Evolutionary conservation across 2,329 filamentous ascomycete genomes (phyloP).

Genomic region (Dactylonectria estremocensis): DNA sequence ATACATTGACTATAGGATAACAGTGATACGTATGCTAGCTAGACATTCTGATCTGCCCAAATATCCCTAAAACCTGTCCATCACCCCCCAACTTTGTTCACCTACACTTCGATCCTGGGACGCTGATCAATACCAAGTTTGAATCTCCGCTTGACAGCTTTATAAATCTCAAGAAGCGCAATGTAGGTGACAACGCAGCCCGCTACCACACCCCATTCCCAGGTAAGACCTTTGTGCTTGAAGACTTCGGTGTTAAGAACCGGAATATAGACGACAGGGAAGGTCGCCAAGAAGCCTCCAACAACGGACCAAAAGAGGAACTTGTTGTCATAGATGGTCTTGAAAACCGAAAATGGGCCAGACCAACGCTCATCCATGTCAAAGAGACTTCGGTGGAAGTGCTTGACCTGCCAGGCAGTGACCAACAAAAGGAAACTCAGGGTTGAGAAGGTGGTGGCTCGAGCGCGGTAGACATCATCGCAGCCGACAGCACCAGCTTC

Average conservation of each 20-base stretch:
- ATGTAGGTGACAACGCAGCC: slow-evolving; percentile 73
- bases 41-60: slow-evolving; percentile 44
- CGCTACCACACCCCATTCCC: slow-evolving; percentile 81
- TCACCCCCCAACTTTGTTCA: slow-evolving; percentile 35
- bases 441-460: slow-evolving; percentile 79
- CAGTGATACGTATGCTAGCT: slow-evolving; percentile 46
- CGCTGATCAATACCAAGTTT: slow-evolving; percentile 52
- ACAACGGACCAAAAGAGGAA: slow-evolving; percentile 77
- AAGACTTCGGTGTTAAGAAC: slow-evolving; percentile 77
- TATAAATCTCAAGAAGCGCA: slow-evolving; percentile 77
- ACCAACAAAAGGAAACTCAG: slow-evolving; percentile 78
- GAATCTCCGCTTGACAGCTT: slow-evolving; percentile 73
- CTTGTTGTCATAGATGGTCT: slow-evolving; percentile 77
- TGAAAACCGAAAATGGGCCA: slow-evolving; percentile 66
- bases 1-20: slow-evolving; percentile 50
- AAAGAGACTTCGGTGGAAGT: slow-evolving; percentile 79
- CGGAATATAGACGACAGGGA: slow-evolving; percentile 78
- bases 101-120: slow-evolving; percentile 37
- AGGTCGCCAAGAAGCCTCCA: slow-evolving; percentile 72
- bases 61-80: slow-evolving; percentile 53
- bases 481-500: slow-evolving; percentile 66
- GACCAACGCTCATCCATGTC: slow-evolving; percentile 71
- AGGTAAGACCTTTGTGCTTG: slow-evolving; percentile 77
- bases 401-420: slow-evolving; percentile 82
- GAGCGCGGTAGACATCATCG: slow-evolving; percentile 73